Base-by-base conservation (phyloP, 1,284 basidiomycete genomes). In the Boletus calvinii region DNA sequence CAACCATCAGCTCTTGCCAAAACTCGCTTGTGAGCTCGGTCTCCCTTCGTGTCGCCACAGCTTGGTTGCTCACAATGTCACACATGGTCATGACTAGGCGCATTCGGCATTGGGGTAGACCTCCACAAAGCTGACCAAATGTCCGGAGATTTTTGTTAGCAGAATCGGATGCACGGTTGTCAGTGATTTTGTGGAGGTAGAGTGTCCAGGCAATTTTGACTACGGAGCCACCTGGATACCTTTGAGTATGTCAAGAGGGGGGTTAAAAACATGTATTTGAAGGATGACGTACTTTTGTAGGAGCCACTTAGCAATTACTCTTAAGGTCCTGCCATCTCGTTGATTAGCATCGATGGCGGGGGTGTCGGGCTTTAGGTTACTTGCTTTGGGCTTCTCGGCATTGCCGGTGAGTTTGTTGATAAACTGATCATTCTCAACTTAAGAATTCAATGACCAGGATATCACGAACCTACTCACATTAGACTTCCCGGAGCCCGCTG, bases 161-260 rank as follows among this genome's bases (percentile, higher is more conserved):
- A 39, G 74, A 72, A 13, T 75, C 76, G 15, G 72, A 70, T 56
- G 79, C 66, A 10, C 76, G 69, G 56, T 67, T 67, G 57, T 79
- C 77, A 17, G 74, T 71, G 52, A 80, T 80, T 6, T 74, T 70
- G 50, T 79, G 77, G 54, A 77, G 63, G 61, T 79, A 80, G 18
- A 80, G 68, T 45, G 79, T 62, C n/a, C n/a, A n/a, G n/a, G n/a
- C n/a, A n/a, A n/a, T n/a, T 0, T 12, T 45, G 32, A 50, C 36
- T 0, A 64, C 50, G 1, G 7, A 2, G 1, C 47, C 42, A 7
- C 11, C 39, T 9, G 48, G 4, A 26, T 59, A 59, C 35, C 59
- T 62, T 30, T 22, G 4, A 12, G n/a, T n/a, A 32, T 9, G 36
- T 51, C 15, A 38, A 4, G 24, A 2, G 11, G 4, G 8, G 12